Evolutionary conservation across 805 yeast species (phyloP).

Genomic region (Lipomyces sp.): DNA sequence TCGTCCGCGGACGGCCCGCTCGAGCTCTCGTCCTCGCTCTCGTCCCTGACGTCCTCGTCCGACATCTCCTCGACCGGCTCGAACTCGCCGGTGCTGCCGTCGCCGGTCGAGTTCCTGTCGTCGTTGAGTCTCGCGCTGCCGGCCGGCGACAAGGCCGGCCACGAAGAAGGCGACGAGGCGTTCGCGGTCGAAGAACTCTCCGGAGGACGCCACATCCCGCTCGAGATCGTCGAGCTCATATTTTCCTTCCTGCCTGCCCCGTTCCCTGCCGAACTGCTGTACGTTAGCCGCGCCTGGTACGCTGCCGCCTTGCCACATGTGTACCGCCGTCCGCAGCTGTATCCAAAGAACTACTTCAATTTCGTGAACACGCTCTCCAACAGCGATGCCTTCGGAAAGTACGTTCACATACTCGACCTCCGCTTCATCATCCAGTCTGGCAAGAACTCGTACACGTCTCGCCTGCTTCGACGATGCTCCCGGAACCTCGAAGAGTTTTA

Average conservation of each 20-base stretch:
- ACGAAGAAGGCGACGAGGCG: slow-evolving; percentile 37
- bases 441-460: slow-evolving; percentile 84
- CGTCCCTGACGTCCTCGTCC: slow-evolving; percentile 12
- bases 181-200: slow-evolving; percentile 44
- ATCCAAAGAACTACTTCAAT: slow-evolving; percentile 61
- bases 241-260: slow-evolving; percentile 75
- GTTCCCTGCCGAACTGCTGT: slow-evolving; percentile 15
- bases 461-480: slow-evolving; percentile 73
- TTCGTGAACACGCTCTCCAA: slow-evolving; percentile 61
- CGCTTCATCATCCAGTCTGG: slow-evolving; percentile 84
- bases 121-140: slow-evolving; percentile 1
- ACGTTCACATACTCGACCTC: slow-evolving; percentile 67
- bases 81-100: slow-evolving; percentile 6
- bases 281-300: slow-evolving; percentile 61
- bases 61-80: slow-evolving; percentile 45
- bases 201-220: slow-evolving; percentile 67
- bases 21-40: slow-evolving; percentile 8
- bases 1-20: slow-evolving; percentile 9
- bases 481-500: slow-evolving; percentile 61
- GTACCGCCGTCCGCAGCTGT: slow-evolving; percentile 60
- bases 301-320: slow-evolving; percentile 57
- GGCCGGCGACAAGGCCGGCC: too few relatives aligned
- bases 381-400: slow-evolving; percentile 48
- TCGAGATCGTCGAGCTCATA: slow-evolving; percentile 69
- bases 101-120: not conserved